These are phyloP conservation scores for Fusarium transvaalense DNA, from an alignment of 2,329 filamentous ascomycete species.

Conservation along the genomic window DNA sequence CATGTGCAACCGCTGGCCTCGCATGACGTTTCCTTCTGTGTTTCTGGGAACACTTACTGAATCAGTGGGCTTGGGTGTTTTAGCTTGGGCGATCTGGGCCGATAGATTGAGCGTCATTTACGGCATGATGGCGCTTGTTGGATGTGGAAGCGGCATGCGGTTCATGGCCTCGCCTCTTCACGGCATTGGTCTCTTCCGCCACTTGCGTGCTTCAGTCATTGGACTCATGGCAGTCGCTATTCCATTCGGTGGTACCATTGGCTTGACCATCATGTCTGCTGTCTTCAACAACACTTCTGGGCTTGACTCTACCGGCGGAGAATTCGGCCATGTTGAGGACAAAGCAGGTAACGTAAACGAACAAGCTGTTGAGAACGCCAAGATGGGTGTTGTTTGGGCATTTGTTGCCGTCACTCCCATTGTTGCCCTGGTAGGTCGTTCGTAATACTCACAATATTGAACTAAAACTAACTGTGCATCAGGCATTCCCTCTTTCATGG, in stretches of 20 bases:
- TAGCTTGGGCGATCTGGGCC: constrained; percentile 68
- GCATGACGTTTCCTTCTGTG: constrained; percentile 71
- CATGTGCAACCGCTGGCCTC: constrained; percentile 70
- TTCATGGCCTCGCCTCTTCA: constrained; percentile 75
- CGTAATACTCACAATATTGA: not conserved
- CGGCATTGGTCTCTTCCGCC: constrained; percentile 71
- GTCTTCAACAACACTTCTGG: constrained; percentile 73
- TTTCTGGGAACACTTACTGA: constrained; percentile 68
- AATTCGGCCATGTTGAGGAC: constrained; percentile 45
- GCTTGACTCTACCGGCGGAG: constrained; percentile 40
- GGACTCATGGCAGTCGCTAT: constrained; percentile 70
- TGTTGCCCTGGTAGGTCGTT: constrained; percentile 57
- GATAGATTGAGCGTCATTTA: constrained; percentile 66
- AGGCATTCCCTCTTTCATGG: constrained; percentile 47
- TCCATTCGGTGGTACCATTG: constrained; percentile 74
- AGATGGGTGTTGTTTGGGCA: constrained; percentile 73
- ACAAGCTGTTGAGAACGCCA: constrained; percentile 47
- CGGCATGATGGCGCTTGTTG: constrained; percentile 75
- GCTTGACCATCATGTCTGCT: constrained; percentile 74
- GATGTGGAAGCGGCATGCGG: constrained; percentile 72
- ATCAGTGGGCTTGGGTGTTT: constrained; percentile 67
- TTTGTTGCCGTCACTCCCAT: constrained; percentile 73
- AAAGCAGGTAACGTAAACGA: constrained; percentile 18
- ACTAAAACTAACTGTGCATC: constrained; percentile 13
- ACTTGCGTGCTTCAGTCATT: constrained; percentile 68